phyloP scores from a whole-genome alignment of 1,284 basidiomycete species.

The Cryptococcus sp. region DNA sequence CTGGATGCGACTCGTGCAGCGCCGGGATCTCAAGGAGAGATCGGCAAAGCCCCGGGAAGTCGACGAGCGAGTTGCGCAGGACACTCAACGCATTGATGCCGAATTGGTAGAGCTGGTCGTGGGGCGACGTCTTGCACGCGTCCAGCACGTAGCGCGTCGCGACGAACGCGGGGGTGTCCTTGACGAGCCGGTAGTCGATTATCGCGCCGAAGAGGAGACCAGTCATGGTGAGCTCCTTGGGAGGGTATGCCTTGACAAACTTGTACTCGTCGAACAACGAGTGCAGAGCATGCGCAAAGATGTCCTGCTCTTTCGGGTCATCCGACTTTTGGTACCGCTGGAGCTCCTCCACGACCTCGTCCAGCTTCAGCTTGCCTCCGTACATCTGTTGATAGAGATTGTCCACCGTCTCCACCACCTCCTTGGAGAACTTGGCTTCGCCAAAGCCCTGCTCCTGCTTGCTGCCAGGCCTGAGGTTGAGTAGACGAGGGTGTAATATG shows the following conservation, averaged over 20 bases:
- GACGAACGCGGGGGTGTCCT: conserved; percentile 92
- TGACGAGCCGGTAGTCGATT: conserved; percentile 90
- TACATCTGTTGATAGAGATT: conserved; percentile 98
- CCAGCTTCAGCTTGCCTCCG: conserved; percentile 80
- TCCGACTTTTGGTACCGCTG: conserved; percentile 79
- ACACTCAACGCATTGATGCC: conserved; percentile 85
- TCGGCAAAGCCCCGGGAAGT: conserved; percentile 93
- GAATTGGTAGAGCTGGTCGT: conserved; percentile 90
- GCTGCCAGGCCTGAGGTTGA: conserved; percentile 86
- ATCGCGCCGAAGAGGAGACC: conserved; percentile 94
- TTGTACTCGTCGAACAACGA: conserved; percentile 99
- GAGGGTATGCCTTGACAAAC: conserved; percentile 96
- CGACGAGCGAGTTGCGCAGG: conserved; percentile 81
- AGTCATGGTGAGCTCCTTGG: conserved; percentile 92
- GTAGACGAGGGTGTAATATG: conserved; percentile 92
- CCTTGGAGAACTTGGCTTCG: conserved; percentile 80
- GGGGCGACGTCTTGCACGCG: conserved; percentile 78
- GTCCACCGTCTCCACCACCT: conserved; percentile 91
- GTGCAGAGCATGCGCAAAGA: conserved; percentile 98
- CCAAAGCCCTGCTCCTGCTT: conserved; percentile 89
- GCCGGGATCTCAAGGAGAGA: conserved; percentile 84
- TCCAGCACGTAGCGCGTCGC: conserved; percentile 97
- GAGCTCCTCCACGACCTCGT: conserved; percentile 85
- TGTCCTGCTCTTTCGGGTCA: conserved; percentile 83
- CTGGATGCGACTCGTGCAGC: conserved; percentile 80